phyloP scores from a whole-genome alignment of 352 stramenopile species.

The Thalassiosira hispida region DNA sequence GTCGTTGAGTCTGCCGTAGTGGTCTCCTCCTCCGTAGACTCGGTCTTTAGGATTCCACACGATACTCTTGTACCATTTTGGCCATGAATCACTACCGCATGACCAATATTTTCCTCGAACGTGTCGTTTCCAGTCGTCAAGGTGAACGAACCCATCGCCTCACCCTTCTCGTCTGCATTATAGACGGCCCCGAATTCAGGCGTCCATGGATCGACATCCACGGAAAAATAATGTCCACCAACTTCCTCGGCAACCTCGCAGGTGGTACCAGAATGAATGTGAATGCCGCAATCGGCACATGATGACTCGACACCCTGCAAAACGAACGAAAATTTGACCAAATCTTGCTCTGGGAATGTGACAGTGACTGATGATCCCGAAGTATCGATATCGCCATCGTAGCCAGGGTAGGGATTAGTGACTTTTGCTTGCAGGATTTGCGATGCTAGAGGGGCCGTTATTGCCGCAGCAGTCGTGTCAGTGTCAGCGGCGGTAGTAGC shows the following conservation, averaged over 20 bases:
- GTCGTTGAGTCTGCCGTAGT: no score
- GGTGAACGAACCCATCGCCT: neutral
- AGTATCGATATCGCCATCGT: neutral
- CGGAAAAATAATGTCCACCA: neutral
- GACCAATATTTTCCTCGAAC: neutral
- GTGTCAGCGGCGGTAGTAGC: neutral
- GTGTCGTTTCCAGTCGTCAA: neutral
- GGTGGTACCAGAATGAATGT: neutral
- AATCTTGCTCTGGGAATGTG: neutral
- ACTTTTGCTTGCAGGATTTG: no score
- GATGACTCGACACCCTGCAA: neutral
- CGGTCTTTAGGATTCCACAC: neutral
- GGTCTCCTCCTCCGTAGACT: no score
- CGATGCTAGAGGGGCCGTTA: no score
- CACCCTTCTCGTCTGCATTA: neutral
- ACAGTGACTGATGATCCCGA: neutral
- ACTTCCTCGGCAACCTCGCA: neutral
- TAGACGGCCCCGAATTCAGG: neutral
- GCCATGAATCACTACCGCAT: neutral
- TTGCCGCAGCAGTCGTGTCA: neutral
- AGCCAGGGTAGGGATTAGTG: conserved; percentile 1
- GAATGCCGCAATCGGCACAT: neutral
- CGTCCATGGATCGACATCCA: neutral
- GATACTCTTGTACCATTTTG: neutral
- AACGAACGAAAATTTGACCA: neutral